phyloP scores from a whole-genome alignment of 75 land plant genomes.

The Adiantum capillusveneris region DNA sequence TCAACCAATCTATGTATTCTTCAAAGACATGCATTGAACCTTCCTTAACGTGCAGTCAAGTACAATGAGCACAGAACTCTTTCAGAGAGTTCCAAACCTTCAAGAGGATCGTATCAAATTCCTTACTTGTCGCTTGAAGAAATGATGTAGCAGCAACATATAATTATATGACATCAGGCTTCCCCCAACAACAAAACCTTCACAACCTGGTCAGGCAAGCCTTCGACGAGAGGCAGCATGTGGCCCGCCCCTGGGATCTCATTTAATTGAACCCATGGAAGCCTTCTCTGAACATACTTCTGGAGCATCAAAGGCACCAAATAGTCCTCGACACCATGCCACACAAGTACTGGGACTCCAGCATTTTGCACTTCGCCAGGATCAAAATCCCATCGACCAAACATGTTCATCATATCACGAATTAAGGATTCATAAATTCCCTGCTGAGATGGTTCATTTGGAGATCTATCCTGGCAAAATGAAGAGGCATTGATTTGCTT shows the following conservation, averaged over 20 bases:
- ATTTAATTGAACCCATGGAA: conserved; percentile 58
- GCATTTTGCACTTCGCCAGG: conserved; percentile 15
- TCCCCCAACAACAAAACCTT: conserved; percentile 23
- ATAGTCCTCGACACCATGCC: conserved; percentile 60
- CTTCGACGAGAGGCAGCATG: conserved; percentile 30
- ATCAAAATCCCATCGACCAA: conserved; percentile 51
- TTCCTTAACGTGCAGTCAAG: too few relatives aligned
- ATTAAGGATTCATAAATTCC: conserved; percentile 33
- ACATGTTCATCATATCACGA: conserved; percentile 41
- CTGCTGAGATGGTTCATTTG: conserved; percentile 25
- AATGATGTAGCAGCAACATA: too few relatives aligned
- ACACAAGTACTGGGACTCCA: conserved; percentile 41
- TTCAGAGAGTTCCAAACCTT: too few relatives aligned
- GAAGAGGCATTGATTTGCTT: background rate
- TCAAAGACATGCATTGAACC: too few relatives aligned
- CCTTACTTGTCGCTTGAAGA: too few relatives aligned
- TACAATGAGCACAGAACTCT: too few relatives aligned
- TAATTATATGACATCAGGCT: too few relatives aligned
- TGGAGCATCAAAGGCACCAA: conserved; percentile 39
- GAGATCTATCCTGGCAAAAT: background rate
- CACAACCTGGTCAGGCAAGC: conserved; percentile 35
- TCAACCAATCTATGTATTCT: too few relatives aligned
- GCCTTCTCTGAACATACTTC: conserved; percentile 21
- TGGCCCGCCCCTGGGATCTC: conserved; percentile 25
- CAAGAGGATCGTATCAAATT: too few relatives aligned